These are phyloP conservation scores for Chalciporus sp. DNA, from an alignment of 1,284 basidiomycete genomes.

Conservation along the genomic window DNA sequence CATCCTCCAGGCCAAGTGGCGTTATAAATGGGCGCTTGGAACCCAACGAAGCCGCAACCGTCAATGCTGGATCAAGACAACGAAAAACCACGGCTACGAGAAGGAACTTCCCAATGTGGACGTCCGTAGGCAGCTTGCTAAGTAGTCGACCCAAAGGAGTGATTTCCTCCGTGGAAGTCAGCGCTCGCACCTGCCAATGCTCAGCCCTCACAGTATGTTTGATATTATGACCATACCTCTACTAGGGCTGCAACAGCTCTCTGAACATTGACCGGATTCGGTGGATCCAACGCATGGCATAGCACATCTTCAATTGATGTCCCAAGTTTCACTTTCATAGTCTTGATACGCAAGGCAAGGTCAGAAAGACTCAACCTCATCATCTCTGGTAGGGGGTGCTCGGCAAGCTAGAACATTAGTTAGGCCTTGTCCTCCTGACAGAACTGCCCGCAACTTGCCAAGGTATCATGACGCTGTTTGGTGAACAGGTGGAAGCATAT, in stretches of 20 bases:
- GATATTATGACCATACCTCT: conserved; percentile 59
- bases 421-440: conserved; percentile 29
- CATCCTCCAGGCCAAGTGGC: conserved; percentile 86
- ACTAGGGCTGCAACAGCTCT: conserved; percentile 89
- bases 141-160: conserved; percentile 93
- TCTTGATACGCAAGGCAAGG: conserved; percentile 94
- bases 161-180: conserved; percentile 89
- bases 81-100: conserved; percentile 85
- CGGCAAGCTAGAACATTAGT: conserved; percentile 66
- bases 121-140: conserved; percentile 93
- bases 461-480: conserved; percentile 80
- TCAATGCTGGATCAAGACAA: conserved; percentile 94
- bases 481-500: conserved; percentile 98
- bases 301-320: conserved; percentile 90
- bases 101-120: conserved; percentile 95
- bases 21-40: conserved; percentile 93
- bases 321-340: conserved; percentile 91
- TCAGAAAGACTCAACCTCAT: conserved; percentile 93
- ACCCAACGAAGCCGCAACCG: conserved; percentile 92
- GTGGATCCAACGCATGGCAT: conserved; percentile 88
- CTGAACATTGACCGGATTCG: conserved; percentile 86
- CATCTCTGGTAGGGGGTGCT: conserved; percentile 96
- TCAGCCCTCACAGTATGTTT: conserved; percentile 6
- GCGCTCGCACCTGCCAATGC: conserved; percentile 68
- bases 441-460: conserved; percentile 41